Conservation (phyloP, 768 basidiomycete species). For the Naganishia antarctica region DNA sequence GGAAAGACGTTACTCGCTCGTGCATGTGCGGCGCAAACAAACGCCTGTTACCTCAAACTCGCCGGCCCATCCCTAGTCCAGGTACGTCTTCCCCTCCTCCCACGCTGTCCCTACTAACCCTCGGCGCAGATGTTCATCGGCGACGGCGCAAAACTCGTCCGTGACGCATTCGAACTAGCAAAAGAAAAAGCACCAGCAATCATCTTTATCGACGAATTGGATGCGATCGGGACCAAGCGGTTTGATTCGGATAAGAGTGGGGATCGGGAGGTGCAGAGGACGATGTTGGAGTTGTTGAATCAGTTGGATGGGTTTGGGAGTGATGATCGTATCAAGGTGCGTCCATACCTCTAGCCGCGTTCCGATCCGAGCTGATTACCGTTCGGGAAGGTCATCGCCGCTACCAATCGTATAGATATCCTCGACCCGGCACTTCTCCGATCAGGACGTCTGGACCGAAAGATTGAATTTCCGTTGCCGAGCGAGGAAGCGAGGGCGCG, state of each 20-base stretch:
- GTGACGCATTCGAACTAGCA: slow-evolving; percentile 94
- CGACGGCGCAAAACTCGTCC: slow-evolving; percentile 96
- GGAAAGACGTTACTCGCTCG: slow-evolving; percentile 96
- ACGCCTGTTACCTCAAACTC: slow-evolving; percentile 95
- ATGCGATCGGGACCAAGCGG: slow-evolving; percentile 97
- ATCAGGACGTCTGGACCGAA: slow-evolving; percentile 93
- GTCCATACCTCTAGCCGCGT: slow-evolving; percentile 6
- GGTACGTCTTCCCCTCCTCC: slow-evolving; percentile 34
- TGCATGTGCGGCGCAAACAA: slow-evolving; percentile 95
- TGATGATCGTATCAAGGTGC: slow-evolving; percentile 92
- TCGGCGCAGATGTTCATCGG: slow-evolving; percentile 82
- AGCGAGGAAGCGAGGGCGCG: slow-evolving; percentile 93
- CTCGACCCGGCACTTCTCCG: slow-evolving; percentile 97
- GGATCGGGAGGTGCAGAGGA: slow-evolving; percentile 97
- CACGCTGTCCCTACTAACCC: neutral
- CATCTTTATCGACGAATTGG: slow-evolving; percentile 96
- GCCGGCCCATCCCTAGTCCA: slow-evolving; percentile 97
- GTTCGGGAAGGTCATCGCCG: slow-evolving; percentile 79
- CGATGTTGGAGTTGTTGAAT: slow-evolving; percentile 98
- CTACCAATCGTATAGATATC: slow-evolving; percentile 97
- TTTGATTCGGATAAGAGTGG: slow-evolving; percentile 99
- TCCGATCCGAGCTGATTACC: slow-evolving; percentile 8
- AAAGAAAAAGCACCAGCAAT: slow-evolving; percentile 99
- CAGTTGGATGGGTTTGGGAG: slow-evolving; percentile 97
- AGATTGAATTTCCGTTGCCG: slow-evolving; percentile 97